Percentiles rank a stretch among this genome's conserved stretches.
These are phyloP conservation scores for Lathyrus aphaca DNA, from an alignment of 306 rosid species.

Conservation along the genomic window DNA sequence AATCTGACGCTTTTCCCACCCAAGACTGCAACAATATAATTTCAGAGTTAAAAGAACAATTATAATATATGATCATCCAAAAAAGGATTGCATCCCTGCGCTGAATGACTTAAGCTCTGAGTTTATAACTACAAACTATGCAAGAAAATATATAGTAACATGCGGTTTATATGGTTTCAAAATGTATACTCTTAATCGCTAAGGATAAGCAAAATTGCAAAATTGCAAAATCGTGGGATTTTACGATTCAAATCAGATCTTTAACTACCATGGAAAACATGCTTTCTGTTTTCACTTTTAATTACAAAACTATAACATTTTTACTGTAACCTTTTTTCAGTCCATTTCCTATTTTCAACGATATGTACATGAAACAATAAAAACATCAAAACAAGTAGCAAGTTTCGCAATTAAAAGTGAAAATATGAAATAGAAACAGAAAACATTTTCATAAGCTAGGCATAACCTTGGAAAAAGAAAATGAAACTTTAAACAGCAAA, in stretches of 20 bases:
- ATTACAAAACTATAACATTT: neutral
- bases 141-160: slow-evolving; percentile 6
- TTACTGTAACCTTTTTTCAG: neutral
- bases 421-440: slow-evolving; percentile 1
- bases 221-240: too few species aligned
- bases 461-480: slow-evolving; percentile 4
- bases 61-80: slow-evolving; percentile 17
- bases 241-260: too few species aligned
- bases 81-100: slow-evolving; percentile 31
- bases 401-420: neutral
- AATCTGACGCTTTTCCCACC: slow-evolving; percentile 71
- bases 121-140: slow-evolving; percentile 7
- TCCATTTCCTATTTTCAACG: neutral
- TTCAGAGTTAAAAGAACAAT: slow-evolving; percentile 29
- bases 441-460: neutral
- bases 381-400: neutral
- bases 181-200: too few species aligned
- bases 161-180: neutral
- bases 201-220: too few species aligned
- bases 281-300: neutral
- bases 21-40: slow-evolving; percentile 66
- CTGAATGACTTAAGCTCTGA: slow-evolving; percentile 32
- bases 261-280: neutral
- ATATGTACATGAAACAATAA: neutral
- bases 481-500: slow-evolving; percentile 21